Base-by-base conservation (phyloP, 805 yeast genomes). In the Myxozyma udenii region DNA sequence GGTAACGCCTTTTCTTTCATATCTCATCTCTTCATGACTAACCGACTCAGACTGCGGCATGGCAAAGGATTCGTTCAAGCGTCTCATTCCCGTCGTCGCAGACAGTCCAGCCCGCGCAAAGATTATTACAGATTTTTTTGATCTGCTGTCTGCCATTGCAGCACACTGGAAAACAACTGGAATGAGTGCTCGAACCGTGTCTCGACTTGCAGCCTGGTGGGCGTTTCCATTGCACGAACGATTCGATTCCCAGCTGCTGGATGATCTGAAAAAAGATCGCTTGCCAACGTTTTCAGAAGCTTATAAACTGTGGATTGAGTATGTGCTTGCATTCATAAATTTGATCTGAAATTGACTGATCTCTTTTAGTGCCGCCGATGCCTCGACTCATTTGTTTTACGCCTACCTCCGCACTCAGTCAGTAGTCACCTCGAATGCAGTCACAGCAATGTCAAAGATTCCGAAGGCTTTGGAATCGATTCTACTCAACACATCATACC, bases 81-180 rank as follows among this genome's bases (percentile, higher is more conserved):
- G 16, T 21, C 44, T 55, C 6, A 85, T 89, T 87, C 96, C 96
- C 1, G 81, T 81, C 55, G 85, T 95, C 67, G 73, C 87, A 21
- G 78, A 84, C 1, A 83, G 93, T 0, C 87, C 93, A 1, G 84
- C 91, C 3, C 96, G 88, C 69, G 95, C 95, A 0, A 83, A 93
- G 1, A 87, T 90, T 3, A 91, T 87, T 3, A 87, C 86, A 66
- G 95, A 87, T 65, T 90, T 88, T 62, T 78, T 88, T 61, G 96
- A 89, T 64, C 74, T 89, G 32, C 70, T 90, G 40, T 85, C 87
- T 9, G 77, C 88, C 9, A 69, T 89, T 38, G 82, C 95, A 0
- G 80, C 95, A 7, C 85, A 87, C 68, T 81, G 95, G 2, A 84
- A 81, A 61, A 79, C 81, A 38, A 87, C 88, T 63, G 81, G 84